Evolutionary conservation across 306 rosid genomes (phyloP).

Genomic region (Begonia loranthoides): DNA sequence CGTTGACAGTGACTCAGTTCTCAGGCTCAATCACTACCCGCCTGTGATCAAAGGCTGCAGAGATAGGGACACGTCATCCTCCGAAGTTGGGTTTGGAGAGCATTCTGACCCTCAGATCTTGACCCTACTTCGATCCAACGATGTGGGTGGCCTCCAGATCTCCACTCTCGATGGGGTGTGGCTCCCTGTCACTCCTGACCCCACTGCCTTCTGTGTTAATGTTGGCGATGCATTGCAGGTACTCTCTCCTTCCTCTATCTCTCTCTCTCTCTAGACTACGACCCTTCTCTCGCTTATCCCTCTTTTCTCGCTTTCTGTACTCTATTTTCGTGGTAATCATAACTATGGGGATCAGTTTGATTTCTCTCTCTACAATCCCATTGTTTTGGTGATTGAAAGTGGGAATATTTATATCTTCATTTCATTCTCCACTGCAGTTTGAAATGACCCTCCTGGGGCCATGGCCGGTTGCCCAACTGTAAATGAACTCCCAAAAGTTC

Average conservation of each 20-base stretch:
- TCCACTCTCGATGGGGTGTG: conserved; percentile 41
- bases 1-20: conserved; percentile 46
- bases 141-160: conserved; percentile 70
- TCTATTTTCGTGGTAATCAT: no score
- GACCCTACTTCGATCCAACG: conserved; percentile 66
- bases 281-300: no score
- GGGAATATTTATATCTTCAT: no score
- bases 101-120: conserved; percentile 91
- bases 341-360: no score
- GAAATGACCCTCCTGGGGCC: no score
- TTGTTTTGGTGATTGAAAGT: no score
- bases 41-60: conserved; percentile 1
- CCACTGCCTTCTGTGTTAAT: conserved; percentile 54
- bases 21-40: conserved; percentile 82
- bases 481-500: no score
- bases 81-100: conserved; percentile 50
- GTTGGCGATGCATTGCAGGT: conserved; percentile 76
- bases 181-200: conserved; percentile 68
- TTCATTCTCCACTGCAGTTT: no score
- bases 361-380: no score
- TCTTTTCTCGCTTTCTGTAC: no score
- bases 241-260: not conserved
- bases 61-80: conserved; percentile 1
- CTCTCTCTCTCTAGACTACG: not conserved
- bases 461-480: no score